Evolutionary conservation across 2,329 filamentous ascomycete species (phyloP).

Genomic region (Phialophora macrospora): DNA sequence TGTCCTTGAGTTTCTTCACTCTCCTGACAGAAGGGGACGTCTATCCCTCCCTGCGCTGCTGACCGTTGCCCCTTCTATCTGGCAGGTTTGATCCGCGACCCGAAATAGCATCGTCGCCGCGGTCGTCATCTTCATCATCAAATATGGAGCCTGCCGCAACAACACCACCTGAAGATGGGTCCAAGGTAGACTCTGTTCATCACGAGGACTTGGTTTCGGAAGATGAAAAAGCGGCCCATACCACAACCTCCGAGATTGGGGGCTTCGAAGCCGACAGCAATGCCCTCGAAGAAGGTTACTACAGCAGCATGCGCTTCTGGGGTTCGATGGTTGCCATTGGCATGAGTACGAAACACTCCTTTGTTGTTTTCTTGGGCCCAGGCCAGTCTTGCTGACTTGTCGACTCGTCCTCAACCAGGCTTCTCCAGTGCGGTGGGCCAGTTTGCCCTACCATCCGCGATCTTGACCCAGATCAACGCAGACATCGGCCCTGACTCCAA

Average conservation of each 20-base stretch:
- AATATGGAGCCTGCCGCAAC: not conserved
- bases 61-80: too few species aligned
- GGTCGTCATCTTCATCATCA: not conserved
- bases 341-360: not conserved
- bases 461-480: slow-evolving; percentile 40
- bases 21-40: not conserved
- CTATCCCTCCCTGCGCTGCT: too few species aligned
- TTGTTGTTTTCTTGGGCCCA: not conserved
- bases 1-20: not conserved
- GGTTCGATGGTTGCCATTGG: slow-evolving; percentile 3
- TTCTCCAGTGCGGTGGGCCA: slow-evolving; percentile 33
- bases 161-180: not conserved
- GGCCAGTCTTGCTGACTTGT: not conserved
- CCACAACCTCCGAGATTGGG: not conserved
- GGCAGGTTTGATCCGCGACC: not conserved
- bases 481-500: slow-evolving; percentile 42
- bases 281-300: not conserved
- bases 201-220: not conserved
- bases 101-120: not conserved
- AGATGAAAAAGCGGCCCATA: not conserved
- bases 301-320: slow-evolving; percentile 5
- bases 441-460: slow-evolving; percentile 14
- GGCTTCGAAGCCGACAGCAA: not conserved
- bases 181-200: not conserved
- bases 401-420: not conserved